Evolutionary conservation across 495 filamentous ascomycete species (phyloP), one percentile per base, ranked within the genome.

Genomic region (Xylona heveae): DNA sequence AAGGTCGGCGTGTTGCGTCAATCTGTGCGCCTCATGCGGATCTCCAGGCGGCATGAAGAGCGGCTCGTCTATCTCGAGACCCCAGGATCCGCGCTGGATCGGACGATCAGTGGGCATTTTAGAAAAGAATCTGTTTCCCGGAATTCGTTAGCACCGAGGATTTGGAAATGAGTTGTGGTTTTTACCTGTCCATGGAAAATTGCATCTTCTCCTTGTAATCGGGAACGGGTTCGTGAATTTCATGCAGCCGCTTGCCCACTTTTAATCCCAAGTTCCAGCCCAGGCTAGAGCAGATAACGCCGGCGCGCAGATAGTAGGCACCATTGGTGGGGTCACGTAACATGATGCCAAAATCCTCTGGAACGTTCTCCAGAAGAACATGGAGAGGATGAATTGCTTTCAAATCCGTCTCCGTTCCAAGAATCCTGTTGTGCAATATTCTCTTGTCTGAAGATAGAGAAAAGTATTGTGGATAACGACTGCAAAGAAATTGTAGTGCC

Each of bases 131-230:
- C 66, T 74, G 38, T 19, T 6, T 10, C 14, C 38, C 4, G 20
- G 38, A 30, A 4, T 2, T 1, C 16, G 15, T 38, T 14, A 32
- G 33, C 2, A 2, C 10, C 6, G 19, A 9, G 25, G 36, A 12
- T 6, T 3, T 15, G 8, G 17, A 21, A 17, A 34, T 38, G 7
- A 36, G 6, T 8, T 4, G 13, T 22, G 2, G 7, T 1, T 24
- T 55, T 15, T 44, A 74, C 66, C 78, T 66, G 46, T 93, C 79
- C 76, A 93, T 84, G 10, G 72, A 78, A 30, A 79, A 74, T 27
- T 75, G 66, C 75, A 93, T 85, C 54, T 84, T 88, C 52, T 82
- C 76, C 37, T 80, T 80, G 46, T 88, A 90, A 41, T 92, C 79
- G 0, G 83, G 82, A 18, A 93, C 74, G 1, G 70, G 64, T 2